Base-by-base conservation (phyloP, 306 rosid species). In the Argentina anserina region DNA sequence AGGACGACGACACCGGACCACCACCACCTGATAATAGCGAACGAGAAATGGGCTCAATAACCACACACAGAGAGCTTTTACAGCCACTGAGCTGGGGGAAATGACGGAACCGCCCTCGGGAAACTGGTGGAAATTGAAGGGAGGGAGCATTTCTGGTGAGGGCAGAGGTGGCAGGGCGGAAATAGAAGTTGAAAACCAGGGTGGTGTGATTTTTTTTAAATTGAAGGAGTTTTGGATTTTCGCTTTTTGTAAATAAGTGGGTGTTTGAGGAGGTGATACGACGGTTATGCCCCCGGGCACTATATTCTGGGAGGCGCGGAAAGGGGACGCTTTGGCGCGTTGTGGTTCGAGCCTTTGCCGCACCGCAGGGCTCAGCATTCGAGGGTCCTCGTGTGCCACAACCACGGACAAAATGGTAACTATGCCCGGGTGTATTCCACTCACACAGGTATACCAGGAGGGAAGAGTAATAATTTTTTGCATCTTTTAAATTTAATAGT, bases 21-120 rank as follows among this genome's bases (percentile, higher is more conserved):
- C 15, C 52, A 74, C 49, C 82, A 74, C 82, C 80, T 50, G 82
- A 70, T 60, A 70, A 46, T 3, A 56, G 59, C 62, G 47, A 74
- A 74, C 67, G 78, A 70, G n/a, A 45, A 45, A 66, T 34, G 78
- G 72, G 60, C 61, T 25, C 37, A 66, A 12, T 26, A 61, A 25
- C n/a, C 34, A 9, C 18, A 14, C 40, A 37, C 33, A 37, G 47
- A 39, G 29, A 59, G 39, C 18, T 37, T 11, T 45, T 28, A 42
- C 71, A 6, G 66, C 49, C 74, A 25, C 65, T 23, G 36, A 41
- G 28, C 28, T 26, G 5, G 1, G 2, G 11, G 7, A 2, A 71
- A 56, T 47, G 41, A 23, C 58, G 13, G 8, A 4, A 18, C 0
- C 41, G 25, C 75, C 67, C 67, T n/a, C 50, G 20, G n/a, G n/a